phyloP scores from a whole-genome alignment of 495 filamentous ascomycete genomes.

The Delitschia confertaspora region DNA sequence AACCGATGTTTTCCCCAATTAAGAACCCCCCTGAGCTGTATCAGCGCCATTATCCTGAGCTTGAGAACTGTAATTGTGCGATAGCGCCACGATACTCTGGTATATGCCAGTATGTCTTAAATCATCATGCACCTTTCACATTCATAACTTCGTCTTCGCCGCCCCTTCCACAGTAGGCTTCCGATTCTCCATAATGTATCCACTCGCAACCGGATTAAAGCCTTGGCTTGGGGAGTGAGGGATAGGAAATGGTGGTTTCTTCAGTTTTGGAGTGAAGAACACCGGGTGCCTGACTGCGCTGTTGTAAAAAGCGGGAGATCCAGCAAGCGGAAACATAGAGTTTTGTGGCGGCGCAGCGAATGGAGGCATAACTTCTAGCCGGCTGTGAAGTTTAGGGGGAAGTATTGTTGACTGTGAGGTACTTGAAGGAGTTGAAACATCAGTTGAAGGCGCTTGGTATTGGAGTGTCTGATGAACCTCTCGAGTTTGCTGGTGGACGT shows the following conservation, averaged over 20 bases:
- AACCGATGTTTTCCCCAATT: too few relatives aligned
- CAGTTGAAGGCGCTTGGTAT: background rate
- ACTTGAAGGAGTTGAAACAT: background rate
- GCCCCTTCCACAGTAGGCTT: slow-evolving; percentile 3
- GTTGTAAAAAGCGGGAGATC: slow-evolving; percentile 26
- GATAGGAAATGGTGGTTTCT: slow-evolving; percentile 34
- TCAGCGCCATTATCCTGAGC: too few relatives aligned
- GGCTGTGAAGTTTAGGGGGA: slow-evolving; percentile 13
- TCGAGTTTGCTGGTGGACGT: slow-evolving; percentile 28
- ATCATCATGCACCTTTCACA: background rate
- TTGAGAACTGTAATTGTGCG: background rate
- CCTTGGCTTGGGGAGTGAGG: slow-evolving; percentile 16
- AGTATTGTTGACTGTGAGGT: background rate
- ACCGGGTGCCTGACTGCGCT: slow-evolving; percentile 35
- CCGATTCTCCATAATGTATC: slow-evolving; percentile 22
- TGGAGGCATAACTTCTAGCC: slow-evolving; percentile 36
- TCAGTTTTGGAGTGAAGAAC: slow-evolving; percentile 34
- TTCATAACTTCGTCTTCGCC: slow-evolving; percentile 23
- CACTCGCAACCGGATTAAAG: slow-evolving; percentile 23
- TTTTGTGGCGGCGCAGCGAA: slow-evolving; percentile 4
- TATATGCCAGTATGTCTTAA: background rate
- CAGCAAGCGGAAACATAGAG: slow-evolving; percentile 4
- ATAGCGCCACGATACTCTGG: background rate
- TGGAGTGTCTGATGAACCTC: slow-evolving; percentile 1
- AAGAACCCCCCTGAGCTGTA: too few relatives aligned